Percentiles rank a stretch among this genome's conserved stretches.
Conservation (phyloP, 176 grass and related monocot species). For the Eremochloa ophiuroides region DNA sequence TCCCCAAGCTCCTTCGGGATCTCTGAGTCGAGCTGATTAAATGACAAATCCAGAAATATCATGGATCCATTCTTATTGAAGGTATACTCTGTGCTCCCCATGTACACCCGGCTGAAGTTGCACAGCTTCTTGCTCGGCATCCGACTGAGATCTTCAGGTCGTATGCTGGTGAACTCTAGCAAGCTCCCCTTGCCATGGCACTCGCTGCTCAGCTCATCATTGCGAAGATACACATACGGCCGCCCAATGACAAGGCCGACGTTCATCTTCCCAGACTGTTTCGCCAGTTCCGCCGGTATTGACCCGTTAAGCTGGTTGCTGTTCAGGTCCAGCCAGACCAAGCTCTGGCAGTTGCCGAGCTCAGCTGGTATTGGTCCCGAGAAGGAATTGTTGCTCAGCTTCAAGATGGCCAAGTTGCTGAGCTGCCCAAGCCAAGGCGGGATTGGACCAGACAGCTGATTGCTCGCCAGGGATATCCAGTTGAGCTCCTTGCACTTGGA, state of each 20-base stretch:
- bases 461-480: constrained; percentile 94
- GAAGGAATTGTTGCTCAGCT: constrained; percentile 90
- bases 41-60: constrained; percentile 95
- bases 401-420: constrained; percentile 71
- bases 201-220: constrained; percentile 74
- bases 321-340: constrained; percentile 91
- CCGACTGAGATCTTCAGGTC: constrained; percentile 61
- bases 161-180: constrained; percentile 83
- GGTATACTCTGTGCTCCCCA: constrained; percentile 82
- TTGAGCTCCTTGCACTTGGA: constrained; percentile 67
- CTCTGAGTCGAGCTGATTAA: constrained; percentile 62
- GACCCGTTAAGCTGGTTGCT: constrained; percentile 77
- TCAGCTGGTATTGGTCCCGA: constrained; percentile 67
- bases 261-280: constrained; percentile 75
- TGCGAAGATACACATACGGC: constrained; percentile 78
- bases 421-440: constrained; percentile 81
- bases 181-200: constrained; percentile 81
- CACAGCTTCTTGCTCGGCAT: constrained; percentile 74
- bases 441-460: constrained; percentile 67
- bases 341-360: constrained; percentile 88
- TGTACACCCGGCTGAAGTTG: constrained; percentile 82
- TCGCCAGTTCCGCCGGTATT: constrained; percentile 59
- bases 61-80: constrained; percentile 95
- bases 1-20: constrained; percentile 75
- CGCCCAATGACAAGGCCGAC: constrained; percentile 70